phyloP scores from a whole-genome alignment of 1,139 yeast species.

The Saccharomyces hybrid region DNA sequence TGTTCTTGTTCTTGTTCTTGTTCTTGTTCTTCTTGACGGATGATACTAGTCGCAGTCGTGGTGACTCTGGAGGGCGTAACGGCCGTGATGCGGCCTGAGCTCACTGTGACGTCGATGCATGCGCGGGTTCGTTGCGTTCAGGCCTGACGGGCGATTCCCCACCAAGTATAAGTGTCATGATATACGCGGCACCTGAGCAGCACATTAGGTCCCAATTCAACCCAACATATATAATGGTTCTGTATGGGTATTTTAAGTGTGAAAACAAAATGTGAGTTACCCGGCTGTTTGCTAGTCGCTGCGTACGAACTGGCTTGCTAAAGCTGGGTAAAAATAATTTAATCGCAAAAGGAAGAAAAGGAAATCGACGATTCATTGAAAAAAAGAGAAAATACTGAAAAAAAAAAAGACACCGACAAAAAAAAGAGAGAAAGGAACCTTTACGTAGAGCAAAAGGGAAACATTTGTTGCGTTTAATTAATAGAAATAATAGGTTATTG shows the following conservation, averaged over 20 bases:
- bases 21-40: background rate
- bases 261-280: background rate
- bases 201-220: background rate
- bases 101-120: background rate
- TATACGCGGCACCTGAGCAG: background rate
- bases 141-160: background rate
- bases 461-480: background rate
- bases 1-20: background rate
- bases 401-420: background rate
- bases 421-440: background rate
- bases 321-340: background rate
- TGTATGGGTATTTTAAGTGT: background rate
- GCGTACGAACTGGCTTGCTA: background rate
- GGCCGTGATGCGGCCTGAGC: background rate
- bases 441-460: background rate
- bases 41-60: background rate
- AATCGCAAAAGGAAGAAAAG: background rate
- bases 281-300: background rate
- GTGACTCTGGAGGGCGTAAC: background rate
- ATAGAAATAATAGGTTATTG: background rate
- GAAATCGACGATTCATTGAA: background rate
- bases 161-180: background rate
- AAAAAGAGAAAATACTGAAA: background rate
- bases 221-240: background rate
- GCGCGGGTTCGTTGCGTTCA: background rate